A percentile compares a stretch with the other conserved stretches of the same genome.
These are phyloP conservation scores for Anethum foeniculum DNA, from an alignment of 140 eudicot genomes.

Conservation along the genomic window DNA sequence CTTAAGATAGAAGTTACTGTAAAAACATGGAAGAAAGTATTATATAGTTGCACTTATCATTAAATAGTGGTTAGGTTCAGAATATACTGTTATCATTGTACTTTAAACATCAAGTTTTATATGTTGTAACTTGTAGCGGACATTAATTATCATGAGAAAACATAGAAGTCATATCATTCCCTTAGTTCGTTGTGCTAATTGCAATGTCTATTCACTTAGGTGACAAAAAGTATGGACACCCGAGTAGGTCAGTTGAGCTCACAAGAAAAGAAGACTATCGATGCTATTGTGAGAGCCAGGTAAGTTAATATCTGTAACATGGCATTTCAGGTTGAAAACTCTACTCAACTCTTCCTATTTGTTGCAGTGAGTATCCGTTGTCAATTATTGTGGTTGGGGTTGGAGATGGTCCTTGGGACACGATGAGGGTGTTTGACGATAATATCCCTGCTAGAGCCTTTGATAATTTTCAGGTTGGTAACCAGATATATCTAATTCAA, in stretches of 20 bases:
- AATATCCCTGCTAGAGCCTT: constrained; percentile 74
- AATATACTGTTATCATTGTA: too few species aligned
- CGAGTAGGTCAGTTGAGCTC: constrained; percentile 39
- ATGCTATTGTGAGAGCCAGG: constrained; percentile 90
- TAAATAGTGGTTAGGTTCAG: too few species aligned
- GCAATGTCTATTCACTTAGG: constrained; percentile 27
- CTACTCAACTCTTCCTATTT: background rate
- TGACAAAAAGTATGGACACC: constrained; percentile 59
- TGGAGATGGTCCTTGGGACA: constrained; percentile 90
- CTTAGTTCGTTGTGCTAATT: background rate
- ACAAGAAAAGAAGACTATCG: constrained; percentile 64
- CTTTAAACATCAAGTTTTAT: background rate
- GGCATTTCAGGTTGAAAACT: background rate
- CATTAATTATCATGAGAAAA: background rate
- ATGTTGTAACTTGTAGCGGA: background rate
- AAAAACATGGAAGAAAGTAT: background rate
- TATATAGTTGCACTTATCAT: background rate
- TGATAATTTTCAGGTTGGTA: constrained; percentile 62
- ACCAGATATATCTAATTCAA: background rate
- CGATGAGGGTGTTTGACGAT: constrained; percentile 76
- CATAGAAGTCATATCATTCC: background rate
- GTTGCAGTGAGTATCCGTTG: constrained; percentile 54
- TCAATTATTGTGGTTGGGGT: constrained; percentile 83
- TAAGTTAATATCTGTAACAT: background rate
- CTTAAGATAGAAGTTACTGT: background rate